These are phyloP conservation scores for Cutaneotrichosporon sp. DNA, from an alignment of 1,284 basidiomycete genomes.

Conservation along the genomic window DNA sequence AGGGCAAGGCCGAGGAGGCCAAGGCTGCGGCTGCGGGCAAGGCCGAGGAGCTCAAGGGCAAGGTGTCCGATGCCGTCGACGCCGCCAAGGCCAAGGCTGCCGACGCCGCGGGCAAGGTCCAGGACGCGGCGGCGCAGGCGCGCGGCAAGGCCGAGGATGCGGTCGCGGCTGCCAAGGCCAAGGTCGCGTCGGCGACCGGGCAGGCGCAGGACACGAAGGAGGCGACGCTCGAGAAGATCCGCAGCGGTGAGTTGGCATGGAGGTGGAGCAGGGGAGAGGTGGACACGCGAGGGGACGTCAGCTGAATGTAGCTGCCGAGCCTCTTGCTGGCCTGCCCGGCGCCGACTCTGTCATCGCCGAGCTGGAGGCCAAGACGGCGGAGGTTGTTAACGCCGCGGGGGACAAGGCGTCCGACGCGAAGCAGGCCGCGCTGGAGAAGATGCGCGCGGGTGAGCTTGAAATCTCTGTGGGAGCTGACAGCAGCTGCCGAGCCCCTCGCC, in stretches of 20 bases:
- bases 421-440: not conserved
- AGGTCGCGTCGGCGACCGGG: not conserved
- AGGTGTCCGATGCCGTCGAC: not conserved
- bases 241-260: not conserved
- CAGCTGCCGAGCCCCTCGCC: conserved; percentile 1
- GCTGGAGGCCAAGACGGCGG: not conserved
- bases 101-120: not conserved
- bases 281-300: not conserved
- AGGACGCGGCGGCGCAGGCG: not conserved
- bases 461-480: not conserved
- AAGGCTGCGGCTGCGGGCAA: not conserved
- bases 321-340: no score
- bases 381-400: not conserved
- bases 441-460: not conserved
- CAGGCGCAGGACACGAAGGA: not conserved
- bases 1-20: not conserved
- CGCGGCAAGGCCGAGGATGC: not conserved
- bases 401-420: not conserved
- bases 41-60: not conserved
- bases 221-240: not conserved
- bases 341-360: not conserved
- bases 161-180: not conserved
- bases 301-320: not conserved
- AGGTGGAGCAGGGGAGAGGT: not conserved
- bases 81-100: not conserved